Base-by-base conservation (phyloP, 2,329 filamentous ascomycete genomes). In the Pseudopyrenochaeta lycopersici region DNA sequence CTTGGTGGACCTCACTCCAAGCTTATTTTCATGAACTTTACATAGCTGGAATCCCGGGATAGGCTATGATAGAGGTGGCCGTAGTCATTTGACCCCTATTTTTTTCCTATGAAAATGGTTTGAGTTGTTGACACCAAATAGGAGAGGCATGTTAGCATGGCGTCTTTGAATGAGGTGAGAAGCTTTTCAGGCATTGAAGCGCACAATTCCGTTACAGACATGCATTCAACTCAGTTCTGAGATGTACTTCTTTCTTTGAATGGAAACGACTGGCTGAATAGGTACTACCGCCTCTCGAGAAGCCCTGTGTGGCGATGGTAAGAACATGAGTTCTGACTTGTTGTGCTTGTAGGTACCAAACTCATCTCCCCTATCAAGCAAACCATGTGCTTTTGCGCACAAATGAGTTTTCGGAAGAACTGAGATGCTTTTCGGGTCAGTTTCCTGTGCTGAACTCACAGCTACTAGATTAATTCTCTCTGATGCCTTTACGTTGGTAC, bases 141-240 rank as follows among this genome's bases (percentile, higher is more conserved):
- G 54, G 86, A 87, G 7, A 81, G 90, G 38, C 83, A 82, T 54
- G 93, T 90, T 90, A 87, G 90, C 53, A 76, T 90, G 4, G 87
- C 88, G 0, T 87, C 87, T 0, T 79, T 94, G 46, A 94, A 93
- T 68, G 90, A 93, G 77, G 92, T 93, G 79, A 83, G 90, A 40
- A 86, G 87, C 68, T 90, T 91, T 75, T 91, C 92, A 62, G 87
- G 87, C 1, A 78, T 94, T 9, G 89, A 88, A 75, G 82, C 84
- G 0, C 87, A 93, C 67, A 84, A 88, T 17, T 88, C 80, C 0
- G 94, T 94, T 52, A 88, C 91, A 74, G 89, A 92, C 32, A 91
- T 93, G 77, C 94, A 92, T 75, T 38, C 35, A 38, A 38, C 14
- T 18, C 35, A 20, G 39, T 18, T 27, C 18, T 21, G 20, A 41